Conservation (phyloP, 1,139 yeast species). For the Yamadazyma atlantica region DNA sequence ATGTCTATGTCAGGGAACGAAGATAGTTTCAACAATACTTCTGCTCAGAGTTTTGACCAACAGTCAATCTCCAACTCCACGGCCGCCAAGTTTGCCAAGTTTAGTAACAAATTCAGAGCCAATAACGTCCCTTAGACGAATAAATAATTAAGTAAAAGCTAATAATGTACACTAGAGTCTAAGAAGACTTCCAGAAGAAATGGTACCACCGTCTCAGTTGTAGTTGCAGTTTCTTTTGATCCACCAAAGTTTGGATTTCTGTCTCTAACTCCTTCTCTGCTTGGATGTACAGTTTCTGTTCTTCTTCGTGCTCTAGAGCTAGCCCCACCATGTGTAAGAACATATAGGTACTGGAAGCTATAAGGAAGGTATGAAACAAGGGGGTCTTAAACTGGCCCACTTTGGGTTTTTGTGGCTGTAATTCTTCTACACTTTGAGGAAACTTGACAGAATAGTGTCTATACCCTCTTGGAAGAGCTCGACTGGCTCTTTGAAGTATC, state of each 20-base stretch:
- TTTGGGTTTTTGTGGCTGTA: slow-evolving; percentile 26
- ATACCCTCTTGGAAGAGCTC: neutral
- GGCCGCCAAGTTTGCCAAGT: slow-evolving; percentile 43
- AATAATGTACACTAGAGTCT: slow-evolving; percentile 3
- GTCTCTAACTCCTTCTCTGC: slow-evolving; percentile 29
- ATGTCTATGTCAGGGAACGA: slow-evolving; percentile 13
- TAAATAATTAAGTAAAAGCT: neutral
- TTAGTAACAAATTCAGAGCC: slow-evolving; percentile 23
- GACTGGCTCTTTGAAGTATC: neutral
- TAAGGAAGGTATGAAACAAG: slow-evolving; percentile 37
- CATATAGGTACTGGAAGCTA: slow-evolving; percentile 43
- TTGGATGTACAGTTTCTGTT: slow-evolving; percentile 22
- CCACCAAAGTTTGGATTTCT: slow-evolving; percentile 32
- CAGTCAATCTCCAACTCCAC: slow-evolving; percentile 30
- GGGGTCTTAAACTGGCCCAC: slow-evolving; percentile 41
- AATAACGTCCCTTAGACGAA: slow-evolving; percentile 1
- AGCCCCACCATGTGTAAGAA: slow-evolving; percentile 36
- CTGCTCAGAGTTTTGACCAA: slow-evolving; percentile 21
- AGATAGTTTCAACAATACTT: slow-evolving; percentile 21
- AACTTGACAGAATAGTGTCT: slow-evolving; percentile 8
- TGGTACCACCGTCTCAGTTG: slow-evolving; percentile 21
- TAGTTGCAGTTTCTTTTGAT: slow-evolving; percentile 26
- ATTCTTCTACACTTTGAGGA: slow-evolving; percentile 9
- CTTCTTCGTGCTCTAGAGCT: slow-evolving; percentile 31
- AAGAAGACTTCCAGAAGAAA: slow-evolving; percentile 19